A percentile compares a stretch with the other conserved stretches of the same genome.
Evolutionary conservation across 1,284 basidiomycete species (phyloP).

Genomic region (Sphaerobolus stellatus): DNA sequence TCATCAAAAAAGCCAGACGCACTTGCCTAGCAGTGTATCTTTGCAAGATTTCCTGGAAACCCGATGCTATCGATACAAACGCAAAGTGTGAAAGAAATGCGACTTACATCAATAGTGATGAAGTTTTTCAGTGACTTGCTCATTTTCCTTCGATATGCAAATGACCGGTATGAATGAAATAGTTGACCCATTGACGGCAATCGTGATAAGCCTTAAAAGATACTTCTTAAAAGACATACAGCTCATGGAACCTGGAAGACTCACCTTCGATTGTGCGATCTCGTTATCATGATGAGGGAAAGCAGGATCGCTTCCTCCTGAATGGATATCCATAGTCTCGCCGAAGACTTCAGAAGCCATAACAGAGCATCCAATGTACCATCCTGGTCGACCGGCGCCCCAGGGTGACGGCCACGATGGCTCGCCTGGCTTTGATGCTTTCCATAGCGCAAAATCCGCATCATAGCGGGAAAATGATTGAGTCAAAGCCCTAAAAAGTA

Average conservation of each 20-base stretch:
- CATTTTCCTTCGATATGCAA: constrained; percentile 99
- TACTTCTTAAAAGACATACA: too few species aligned
- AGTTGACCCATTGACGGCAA: constrained; percentile 96
- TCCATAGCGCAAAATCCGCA: constrained; percentile 98
- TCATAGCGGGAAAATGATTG: constrained; percentile 59
- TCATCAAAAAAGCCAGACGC: constrained; percentile 90
- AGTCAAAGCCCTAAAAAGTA: constrained; percentile 56
- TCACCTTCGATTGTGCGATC: constrained; percentile 93
- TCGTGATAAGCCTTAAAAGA: constrained; percentile 84
- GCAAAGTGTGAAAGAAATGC: constrained; percentile 14
- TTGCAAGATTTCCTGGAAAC: constrained; percentile 79
- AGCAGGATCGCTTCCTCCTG: constrained; percentile 93
- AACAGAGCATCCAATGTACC: constrained; percentile 99
- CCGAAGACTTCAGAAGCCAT: constrained; percentile 97
- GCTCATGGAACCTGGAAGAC: too few species aligned
- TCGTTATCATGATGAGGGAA: constrained; percentile 99
- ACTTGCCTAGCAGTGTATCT: constrained; percentile 87
- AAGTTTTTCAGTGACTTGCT: constrained; percentile 99
- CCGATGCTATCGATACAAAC: constrained; percentile 12
- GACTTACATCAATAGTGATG: constrained; percentile 90
- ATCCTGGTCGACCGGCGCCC: constrained; percentile 96
- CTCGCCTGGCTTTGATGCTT: constrained; percentile 96
- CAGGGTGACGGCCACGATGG: constrained; percentile 96
- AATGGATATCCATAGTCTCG: constrained; percentile 95
- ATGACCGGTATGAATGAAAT: constrained; percentile 98